Evolutionary conservation across 2,329 filamentous ascomycete genomes (phyloP).

Genomic region (Diaporthe batatas): DNA sequence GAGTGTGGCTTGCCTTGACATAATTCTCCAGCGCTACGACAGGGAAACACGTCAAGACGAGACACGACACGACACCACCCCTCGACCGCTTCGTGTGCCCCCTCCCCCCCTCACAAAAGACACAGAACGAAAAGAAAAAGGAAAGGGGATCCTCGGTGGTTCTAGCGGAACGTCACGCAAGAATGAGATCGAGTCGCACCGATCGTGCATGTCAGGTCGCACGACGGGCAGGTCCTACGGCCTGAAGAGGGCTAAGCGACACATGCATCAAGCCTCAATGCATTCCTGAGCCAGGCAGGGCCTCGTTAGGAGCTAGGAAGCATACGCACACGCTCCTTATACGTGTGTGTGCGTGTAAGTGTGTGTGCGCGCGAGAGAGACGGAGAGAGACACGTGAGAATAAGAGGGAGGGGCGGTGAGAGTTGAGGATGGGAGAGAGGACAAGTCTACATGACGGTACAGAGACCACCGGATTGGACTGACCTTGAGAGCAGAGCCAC

Average conservation of each 20-base stretch:
- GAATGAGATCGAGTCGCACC: slow-evolving; percentile 46
- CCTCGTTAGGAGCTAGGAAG: background rate
- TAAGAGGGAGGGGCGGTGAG: too few species aligned
- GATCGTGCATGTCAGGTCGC: slow-evolving; percentile 43
- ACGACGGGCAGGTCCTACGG: slow-evolving; percentile 36
- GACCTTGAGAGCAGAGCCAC: background rate
- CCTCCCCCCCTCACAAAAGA: background rate
- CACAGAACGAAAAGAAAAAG: background rate
- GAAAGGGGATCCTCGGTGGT: background rate
- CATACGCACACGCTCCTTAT: background rate
- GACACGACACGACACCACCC: slow-evolving; percentile 4
- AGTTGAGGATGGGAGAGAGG: background rate
- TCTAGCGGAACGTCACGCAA: slow-evolving; percentile 35
- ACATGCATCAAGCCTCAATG: slow-evolving; percentile 32
- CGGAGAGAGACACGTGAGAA: background rate
- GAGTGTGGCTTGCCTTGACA: slow-evolving; percentile 38
- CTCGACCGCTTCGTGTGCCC: slow-evolving; percentile 15
- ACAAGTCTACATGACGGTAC: background rate
- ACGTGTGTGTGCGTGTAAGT: too few species aligned
- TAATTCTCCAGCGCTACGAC: slow-evolving; percentile 36
- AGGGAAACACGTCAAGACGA: slow-evolving; percentile 4
- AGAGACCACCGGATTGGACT: background rate
- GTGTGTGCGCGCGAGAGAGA: background rate
- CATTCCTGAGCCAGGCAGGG: slow-evolving; percentile 1
- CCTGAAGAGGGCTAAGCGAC: slow-evolving; percentile 33